Evolutionary conservation across 2,329 filamentous ascomycete genomes (phyloP).

Genomic region (Rugonectria rugulosa): DNA sequence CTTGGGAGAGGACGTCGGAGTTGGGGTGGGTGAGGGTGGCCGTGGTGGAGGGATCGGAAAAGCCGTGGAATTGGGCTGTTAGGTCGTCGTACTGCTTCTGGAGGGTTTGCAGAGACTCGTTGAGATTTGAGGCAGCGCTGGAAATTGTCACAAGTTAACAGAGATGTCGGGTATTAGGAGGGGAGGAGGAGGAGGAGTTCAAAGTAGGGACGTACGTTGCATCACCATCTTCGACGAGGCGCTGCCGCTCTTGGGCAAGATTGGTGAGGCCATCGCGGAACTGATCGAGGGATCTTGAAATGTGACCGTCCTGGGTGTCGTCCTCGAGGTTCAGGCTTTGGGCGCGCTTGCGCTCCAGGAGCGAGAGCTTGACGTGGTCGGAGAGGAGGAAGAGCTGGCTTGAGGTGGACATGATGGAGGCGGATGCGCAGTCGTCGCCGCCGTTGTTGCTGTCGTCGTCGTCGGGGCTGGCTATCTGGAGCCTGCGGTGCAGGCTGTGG

Average conservation of each 20-base stretch:
- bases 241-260: constrained; percentile 69
- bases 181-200: constrained; percentile 6
- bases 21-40: constrained; percentile 68
- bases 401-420: constrained; percentile 53
- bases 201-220: constrained; percentile 58
- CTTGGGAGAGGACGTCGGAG: constrained; percentile 65
- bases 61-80: constrained; percentile 80
- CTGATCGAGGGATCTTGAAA: constrained; percentile 86
- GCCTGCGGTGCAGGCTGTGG: too few relatives aligned
- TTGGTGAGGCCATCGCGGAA: constrained; percentile 80
- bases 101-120: constrained; percentile 72
- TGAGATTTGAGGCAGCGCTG: constrained; percentile 58
- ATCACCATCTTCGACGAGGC: constrained; percentile 70
- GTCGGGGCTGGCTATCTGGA: too few relatives aligned
- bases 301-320: constrained; percentile 85
- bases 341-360: constrained; percentile 90
- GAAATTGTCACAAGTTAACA: neutral
- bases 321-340: constrained; percentile 80
- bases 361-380: constrained; percentile 95
- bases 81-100: constrained; percentile 79
- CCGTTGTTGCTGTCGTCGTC: too few relatives aligned
- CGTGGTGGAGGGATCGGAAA: constrained; percentile 58
- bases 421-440: neutral
- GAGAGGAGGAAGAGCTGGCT: constrained; percentile 90
- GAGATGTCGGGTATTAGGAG: neutral